A percentile compares a stretch with the other conserved stretches of the same genome.
phyloP scores from a whole-genome alignment of 2,329 filamentous ascomycete species.

The Ophiostoma tasmaniense region DNA sequence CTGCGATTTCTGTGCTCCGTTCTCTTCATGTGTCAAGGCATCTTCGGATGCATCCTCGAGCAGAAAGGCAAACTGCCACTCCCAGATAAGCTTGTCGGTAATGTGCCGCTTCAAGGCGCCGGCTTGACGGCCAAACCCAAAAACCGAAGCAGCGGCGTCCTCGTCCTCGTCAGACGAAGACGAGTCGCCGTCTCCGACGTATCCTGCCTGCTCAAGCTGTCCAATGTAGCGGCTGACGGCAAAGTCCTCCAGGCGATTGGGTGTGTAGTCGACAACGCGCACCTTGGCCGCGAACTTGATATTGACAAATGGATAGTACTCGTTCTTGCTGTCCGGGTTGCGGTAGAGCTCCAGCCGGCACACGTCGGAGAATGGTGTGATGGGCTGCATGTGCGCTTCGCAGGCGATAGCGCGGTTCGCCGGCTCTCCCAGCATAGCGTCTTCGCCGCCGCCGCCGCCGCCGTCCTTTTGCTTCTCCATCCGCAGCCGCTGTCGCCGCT shows the following conservation, averaged over 20 bases:
- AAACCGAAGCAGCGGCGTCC: neutral
- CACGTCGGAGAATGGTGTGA: neutral
- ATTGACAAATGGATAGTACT: slow-evolving; percentile 54
- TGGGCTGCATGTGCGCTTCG: neutral
- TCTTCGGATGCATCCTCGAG: slow-evolving; percentile 63
- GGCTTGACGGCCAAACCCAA: too few relatives aligned
- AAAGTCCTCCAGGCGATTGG: slow-evolving; percentile 63
- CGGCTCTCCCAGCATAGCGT: neutral
- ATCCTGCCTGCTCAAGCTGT: slow-evolving; percentile 22
- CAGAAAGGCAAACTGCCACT: slow-evolving; percentile 75
- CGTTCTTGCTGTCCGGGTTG: neutral
- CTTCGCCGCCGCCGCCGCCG: neutral
- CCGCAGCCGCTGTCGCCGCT: slow-evolving; percentile 5
- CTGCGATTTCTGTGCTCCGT: slow-evolving; percentile 27
- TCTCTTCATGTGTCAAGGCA: neutral
- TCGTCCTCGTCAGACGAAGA: neutral
- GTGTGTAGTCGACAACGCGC: slow-evolving; percentile 76
- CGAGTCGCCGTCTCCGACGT: neutral
- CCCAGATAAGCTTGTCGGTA: slow-evolving; percentile 46
- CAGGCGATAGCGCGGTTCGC: neutral
- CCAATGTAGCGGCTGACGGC: slow-evolving; percentile 38
- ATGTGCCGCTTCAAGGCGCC: slow-evolving; percentile 13
- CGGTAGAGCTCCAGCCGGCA: slow-evolving; percentile 9
- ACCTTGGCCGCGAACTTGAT: slow-evolving; percentile 59
- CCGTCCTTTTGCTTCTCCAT: neutral